Conservation (phyloP, 495 filamentous ascomycete species). For the Hypoxylon fragiforme region DNA sequence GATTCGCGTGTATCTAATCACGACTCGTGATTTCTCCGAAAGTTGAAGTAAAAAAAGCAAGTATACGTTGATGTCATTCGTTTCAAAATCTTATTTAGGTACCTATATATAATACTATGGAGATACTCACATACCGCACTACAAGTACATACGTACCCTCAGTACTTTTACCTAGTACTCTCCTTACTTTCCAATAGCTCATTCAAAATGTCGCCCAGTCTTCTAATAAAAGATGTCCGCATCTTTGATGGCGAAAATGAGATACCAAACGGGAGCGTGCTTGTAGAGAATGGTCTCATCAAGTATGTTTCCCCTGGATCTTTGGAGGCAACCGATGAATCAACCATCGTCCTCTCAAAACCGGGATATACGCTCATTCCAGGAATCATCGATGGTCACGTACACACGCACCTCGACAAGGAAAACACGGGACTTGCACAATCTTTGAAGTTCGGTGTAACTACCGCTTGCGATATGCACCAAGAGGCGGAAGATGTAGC, state of each 20-base stretch:
- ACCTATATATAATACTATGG: no score
- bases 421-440: conserved; percentile 3
- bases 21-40: no score
- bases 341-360: conserved; percentile 11
- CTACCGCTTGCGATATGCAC: conserved; percentile 29
- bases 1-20: no score
- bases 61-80: no score
- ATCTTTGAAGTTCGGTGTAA: conserved; percentile 20
- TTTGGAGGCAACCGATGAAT: background rate
- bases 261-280: conserved; percentile 13
- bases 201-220: background rate
- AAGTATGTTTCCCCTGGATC: conserved; percentile 6
- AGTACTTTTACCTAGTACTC: no score
- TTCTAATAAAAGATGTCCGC: conserved; percentile 15
- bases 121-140: no score
- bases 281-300: conserved; percentile 21
- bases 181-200: no score
- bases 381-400: conserved; percentile 24
- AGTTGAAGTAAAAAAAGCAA: no score
- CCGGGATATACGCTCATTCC: conserved; percentile 21
- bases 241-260: conserved; percentile 24
- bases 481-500: conserved; percentile 15
- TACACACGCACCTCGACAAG: conserved; percentile 13
- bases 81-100: no score
- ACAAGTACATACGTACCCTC: no score